Base-by-base conservation (phyloP, 495 filamentous ascomycete genomes). In the Terfezia claveryi region DNA sequence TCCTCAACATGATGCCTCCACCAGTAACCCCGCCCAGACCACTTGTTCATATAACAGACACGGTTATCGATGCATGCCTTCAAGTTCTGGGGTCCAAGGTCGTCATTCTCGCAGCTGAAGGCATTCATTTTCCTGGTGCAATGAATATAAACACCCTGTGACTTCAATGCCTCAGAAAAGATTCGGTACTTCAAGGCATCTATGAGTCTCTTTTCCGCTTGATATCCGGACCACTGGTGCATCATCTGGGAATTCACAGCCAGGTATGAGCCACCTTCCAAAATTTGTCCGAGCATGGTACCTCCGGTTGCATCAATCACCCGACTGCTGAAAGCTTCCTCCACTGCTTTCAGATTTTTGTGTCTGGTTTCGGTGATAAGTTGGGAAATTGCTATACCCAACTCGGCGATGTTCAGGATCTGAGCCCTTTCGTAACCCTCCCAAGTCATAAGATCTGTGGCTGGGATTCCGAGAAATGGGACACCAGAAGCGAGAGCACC, bases 41-140 rank as follows among this genome's bases (percentile, higher is more conserved):
- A 62, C 37, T 62, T 62, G 36, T 62, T 62, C 20, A 62, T 52
- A 53, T 62, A 62, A 37, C 60, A 62, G 12, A 62, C 60, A 2
- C 57, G 36, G 36, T 32, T 56, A 11, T 50, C 60, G 37, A 62
- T 56, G 49, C 60, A 62, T 17, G 54, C 60, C 38, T 62, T 62
- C 10, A 62, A 37, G 36, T 62, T 58, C 17, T 62, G 60, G 1
- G 60, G 60, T 20, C 60, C 60, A 14, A 52, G 55, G n/a, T 17
- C 53, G 23, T 62, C 60, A 32, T 44, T 50, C 10, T 54, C 52
- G 23, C 59, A 62, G 38, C 52, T 52, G 50, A 62, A 62, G 32
- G 62, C 60, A 20, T 46, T 46, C 41, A 46, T 14, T 20, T 46
- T 46, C 32, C 38, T 16, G 3, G 60, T 62, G 51, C 60, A 62